These are phyloP conservation scores for Borovskyia barvae DNA, from an alignment of 208 protist species.

Conservation along the genomic window DNA sequence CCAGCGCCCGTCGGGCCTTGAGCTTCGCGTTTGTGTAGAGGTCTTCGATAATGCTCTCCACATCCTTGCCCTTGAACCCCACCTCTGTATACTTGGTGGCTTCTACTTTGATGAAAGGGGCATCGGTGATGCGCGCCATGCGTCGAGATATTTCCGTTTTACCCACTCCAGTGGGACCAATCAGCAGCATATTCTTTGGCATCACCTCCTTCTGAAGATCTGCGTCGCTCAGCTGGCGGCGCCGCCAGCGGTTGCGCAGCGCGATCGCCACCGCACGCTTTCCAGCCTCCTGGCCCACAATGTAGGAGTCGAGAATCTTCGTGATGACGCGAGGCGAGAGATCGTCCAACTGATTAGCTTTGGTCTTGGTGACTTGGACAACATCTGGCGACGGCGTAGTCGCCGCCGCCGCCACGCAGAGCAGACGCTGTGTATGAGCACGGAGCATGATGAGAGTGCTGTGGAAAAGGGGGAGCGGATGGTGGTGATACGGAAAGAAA, in stretches of 20 bases:
- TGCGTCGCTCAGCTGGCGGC: constrained; percentile 73
- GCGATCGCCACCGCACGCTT: constrained; percentile 97
- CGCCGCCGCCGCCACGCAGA: constrained; percentile 41
- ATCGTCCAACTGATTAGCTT: constrained; percentile 64
- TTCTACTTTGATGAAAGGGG: constrained; percentile 98
- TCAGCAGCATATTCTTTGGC: constrained; percentile 94
- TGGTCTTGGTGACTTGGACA: constrained; percentile 40
- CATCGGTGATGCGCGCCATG: constrained; percentile 95
- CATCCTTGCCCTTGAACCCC: constrained; percentile 95
- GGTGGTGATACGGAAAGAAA: not conserved
- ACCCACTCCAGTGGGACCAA: constrained; percentile 92
- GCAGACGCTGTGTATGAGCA: constrained; percentile 34
- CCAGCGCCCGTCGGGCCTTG: constrained; percentile 76
- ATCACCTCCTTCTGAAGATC: constrained; percentile 83
- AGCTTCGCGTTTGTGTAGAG: constrained; percentile 91
- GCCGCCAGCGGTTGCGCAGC: constrained; percentile 94
- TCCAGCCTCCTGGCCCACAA: constrained; percentile 95
- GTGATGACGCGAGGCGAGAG: constrained; percentile 92
- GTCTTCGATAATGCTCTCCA: constrained; percentile 96
- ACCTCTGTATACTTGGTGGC: constrained; percentile 98
- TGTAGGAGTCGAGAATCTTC: constrained; percentile 92
- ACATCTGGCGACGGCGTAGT: constrained; percentile 61
- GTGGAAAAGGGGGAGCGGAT: not conserved
- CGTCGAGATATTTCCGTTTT: constrained; percentile 96
- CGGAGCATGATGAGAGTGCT: constrained; percentile 46